Conservation (phyloP, 257 asterid genomes). For the Solanum dulcamara region DNA sequence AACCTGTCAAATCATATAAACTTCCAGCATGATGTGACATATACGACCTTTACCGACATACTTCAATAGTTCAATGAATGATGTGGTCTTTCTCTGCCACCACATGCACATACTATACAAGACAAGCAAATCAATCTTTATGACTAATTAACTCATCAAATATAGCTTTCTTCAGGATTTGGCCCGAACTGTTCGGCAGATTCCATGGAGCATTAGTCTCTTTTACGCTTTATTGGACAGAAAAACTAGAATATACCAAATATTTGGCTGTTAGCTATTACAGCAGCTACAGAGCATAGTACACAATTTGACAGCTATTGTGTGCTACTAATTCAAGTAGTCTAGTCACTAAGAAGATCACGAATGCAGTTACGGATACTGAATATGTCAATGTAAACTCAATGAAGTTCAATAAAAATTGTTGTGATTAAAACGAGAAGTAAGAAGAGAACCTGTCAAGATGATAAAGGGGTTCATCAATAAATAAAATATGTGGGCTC, state of each 20-base stretch:
- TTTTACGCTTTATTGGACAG: not conserved
- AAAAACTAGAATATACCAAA: not conserved
- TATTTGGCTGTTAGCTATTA: not conserved
- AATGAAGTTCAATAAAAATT: not conserved
- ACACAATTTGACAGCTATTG: not conserved
- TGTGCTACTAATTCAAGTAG: not conserved
- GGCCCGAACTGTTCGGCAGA: too few relatives aligned
- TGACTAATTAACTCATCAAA: not conserved
- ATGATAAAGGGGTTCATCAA: constrained; percentile 96
- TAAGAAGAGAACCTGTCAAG: constrained; percentile 71
- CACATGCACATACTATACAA: not conserved
- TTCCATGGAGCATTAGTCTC: not conserved
- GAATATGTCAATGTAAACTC: not conserved
- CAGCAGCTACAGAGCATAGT: not conserved
- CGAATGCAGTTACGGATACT: not conserved
- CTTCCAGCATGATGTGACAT: not conserved
- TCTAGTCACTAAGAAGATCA: not conserved
- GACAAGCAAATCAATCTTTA: not conserved
- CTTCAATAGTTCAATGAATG: not conserved
- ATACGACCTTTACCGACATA: not conserved
- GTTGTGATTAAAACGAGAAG: not conserved
- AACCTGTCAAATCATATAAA: not conserved
- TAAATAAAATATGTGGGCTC: constrained; percentile 83
- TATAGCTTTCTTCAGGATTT: too few relatives aligned
- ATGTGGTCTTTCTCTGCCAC: not conserved